Base-by-base conservation (phyloP, 257 asterid genomes). In the Solanum appendiculatum region DNA sequence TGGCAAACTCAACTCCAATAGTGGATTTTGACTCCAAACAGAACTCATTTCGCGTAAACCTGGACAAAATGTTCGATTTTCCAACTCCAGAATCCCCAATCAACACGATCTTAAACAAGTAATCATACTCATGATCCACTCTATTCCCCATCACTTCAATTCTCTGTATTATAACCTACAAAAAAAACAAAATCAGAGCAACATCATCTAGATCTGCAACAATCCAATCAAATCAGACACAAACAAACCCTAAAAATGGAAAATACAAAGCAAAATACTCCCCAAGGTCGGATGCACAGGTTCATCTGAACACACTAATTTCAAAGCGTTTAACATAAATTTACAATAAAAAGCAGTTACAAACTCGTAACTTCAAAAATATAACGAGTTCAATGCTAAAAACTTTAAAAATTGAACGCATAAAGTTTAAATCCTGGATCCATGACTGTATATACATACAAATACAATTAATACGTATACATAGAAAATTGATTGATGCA, bases 41-140 rank as follows among this genome's bases (percentile, higher is more conserved):
- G 40, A 78, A 78, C 40, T 78, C 84, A 78, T 78, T 78, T 78
- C 84, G 84, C 84, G 84, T 78, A 29, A 78, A 78, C 64, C 64
- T 27, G 2, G 84, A 78, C 64, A 78, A 46, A 78, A 78, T 78
- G 64, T 78, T 78, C 9, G 84, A 78, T 27, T 78, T 78, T 12
- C 84, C 84, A 44, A 78, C 84, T 44, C 84, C 40, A 78, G 64
- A 78, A 78, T 78, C 64, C 7, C 40, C 84, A 44, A 78, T 78
- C 84, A 78, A 78, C 27, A 78, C 84, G 39, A 78, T 78, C 84
- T 78, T 78, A 78, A 44, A 78, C 64, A 78, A 36, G 63, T 78
- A 78, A 78, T 78, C 84, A 16, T 78, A 78, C 84, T 78, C 84
- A 34, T 78, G 84, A 44, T 78, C 84, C 64, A 78, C 84, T 78